These are phyloP conservation scores for Phtheirospermum japonicum DNA, from an alignment of 257 asterid species.

Conservation along the genomic window DNA sequence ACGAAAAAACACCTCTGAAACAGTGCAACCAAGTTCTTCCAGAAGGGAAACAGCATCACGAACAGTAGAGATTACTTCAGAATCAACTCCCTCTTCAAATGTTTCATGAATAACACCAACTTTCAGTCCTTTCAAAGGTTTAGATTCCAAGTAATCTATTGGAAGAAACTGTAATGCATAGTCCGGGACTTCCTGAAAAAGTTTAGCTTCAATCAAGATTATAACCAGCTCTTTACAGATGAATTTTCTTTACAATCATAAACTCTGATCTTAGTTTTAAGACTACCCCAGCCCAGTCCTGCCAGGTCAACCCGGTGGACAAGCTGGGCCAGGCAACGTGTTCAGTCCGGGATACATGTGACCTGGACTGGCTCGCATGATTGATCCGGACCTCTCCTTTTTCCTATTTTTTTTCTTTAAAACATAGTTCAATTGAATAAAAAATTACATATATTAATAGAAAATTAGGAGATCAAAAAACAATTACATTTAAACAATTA, in stretches of 20 bases:
- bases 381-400: too few relatives aligned
- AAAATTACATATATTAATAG: too few relatives aligned
- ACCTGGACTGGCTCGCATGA: too few relatives aligned
- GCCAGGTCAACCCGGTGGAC: too few relatives aligned
- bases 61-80: constrained; percentile 64
- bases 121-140: constrained; percentile 81
- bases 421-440: too few relatives aligned
- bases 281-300: too few relatives aligned
- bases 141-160: constrained; percentile 55
- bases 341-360: too few relatives aligned
- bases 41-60: constrained; percentile 75
- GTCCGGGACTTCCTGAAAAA: constrained; percentile 76
- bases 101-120: constrained; percentile 93
- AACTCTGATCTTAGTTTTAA: background rate
- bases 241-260: background rate
- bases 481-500: too few relatives aligned
- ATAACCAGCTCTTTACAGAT: constrained; percentile 12
- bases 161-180: constrained; percentile 57
- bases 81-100: constrained; percentile 81
- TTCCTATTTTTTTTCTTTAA: too few relatives aligned
- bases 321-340: too few relatives aligned
- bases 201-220: constrained; percentile 21
- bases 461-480: too few relatives aligned
- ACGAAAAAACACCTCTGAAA: constrained; percentile 58
- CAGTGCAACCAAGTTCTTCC: constrained; percentile 79